phyloP scores from a whole-genome alignment of 306 rosid species.

The Carpinus viminea region DNA sequence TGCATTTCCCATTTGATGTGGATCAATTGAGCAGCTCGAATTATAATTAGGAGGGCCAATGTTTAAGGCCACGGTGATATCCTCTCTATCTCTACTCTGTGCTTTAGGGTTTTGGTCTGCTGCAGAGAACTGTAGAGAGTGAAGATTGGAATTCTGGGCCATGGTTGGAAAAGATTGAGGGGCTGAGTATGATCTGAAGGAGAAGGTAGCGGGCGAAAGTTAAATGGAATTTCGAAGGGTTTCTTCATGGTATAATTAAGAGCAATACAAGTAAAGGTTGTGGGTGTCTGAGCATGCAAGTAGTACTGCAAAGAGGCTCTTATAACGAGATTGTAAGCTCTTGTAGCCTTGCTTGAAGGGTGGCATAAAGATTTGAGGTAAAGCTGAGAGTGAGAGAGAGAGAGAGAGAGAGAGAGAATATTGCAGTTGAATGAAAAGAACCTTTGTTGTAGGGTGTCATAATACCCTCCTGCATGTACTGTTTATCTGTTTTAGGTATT shows the following conservation, averaged over 20 bases:
- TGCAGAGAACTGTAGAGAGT: conserved; percentile 38
- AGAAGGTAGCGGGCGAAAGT: conserved; percentile 37
- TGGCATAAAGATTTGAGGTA: conserved; percentile 21
- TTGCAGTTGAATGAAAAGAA: conserved; percentile 62
- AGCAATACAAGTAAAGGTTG: not conserved
- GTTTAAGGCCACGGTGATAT: conserved; percentile 61
- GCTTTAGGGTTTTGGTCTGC: conserved; percentile 28
- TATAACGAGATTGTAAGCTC: conserved; percentile 14
- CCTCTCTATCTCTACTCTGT: conserved; percentile 34
- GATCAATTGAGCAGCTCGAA: conserved; percentile 29
- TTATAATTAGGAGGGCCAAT: conserved; percentile 60
- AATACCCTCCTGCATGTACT: conserved; percentile 42
- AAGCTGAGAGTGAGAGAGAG: conserved; percentile 25
- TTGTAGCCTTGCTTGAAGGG: conserved; percentile 27
- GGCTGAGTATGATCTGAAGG: conserved; percentile 26
- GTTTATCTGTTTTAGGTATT: conserved; percentile 39
- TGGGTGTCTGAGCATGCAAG: too few relatives aligned
- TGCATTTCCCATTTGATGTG: conserved; percentile 10
- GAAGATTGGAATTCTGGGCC: conserved; percentile 33
- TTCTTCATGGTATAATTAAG: conserved; percentile 29
- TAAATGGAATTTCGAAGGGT: conserved; percentile 35
- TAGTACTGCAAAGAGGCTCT: not conserved
- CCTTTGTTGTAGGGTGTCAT: conserved; percentile 50
- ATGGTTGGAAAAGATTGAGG: conserved; percentile 39
- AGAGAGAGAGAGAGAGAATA: conserved; percentile 49